Percentiles rank a stretch among this genome's conserved stretches.
phyloP scores from a whole-genome alignment of 2,329 filamentous ascomycete species.

The Fusarium fracticaudum region DNA sequence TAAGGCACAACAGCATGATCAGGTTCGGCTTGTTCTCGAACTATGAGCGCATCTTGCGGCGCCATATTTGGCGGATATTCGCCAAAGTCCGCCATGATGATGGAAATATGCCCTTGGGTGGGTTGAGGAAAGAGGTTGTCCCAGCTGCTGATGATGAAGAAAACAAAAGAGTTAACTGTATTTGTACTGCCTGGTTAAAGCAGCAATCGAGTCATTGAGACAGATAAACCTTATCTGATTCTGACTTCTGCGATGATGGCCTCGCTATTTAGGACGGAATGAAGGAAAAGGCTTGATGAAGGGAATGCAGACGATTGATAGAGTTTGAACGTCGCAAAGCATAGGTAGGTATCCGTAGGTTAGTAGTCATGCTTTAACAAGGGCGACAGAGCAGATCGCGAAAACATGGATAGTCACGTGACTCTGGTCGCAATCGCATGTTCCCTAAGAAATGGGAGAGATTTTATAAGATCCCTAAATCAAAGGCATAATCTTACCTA shows the following conservation, averaged over 20 bases:
- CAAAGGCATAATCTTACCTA: not conserved
- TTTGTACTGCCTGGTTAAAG: not conserved
- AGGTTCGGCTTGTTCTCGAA: slow-evolving; percentile 62
- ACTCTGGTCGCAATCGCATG: slow-evolving; percentile 22
- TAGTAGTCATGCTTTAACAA: not conserved
- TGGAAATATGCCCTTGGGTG: not conserved
- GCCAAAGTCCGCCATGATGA: slow-evolving; percentile 67
- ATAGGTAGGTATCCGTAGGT: not conserved
- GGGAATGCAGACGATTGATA: not conserved
- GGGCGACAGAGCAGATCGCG: slow-evolving; percentile 20
- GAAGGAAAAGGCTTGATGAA: not conserved
- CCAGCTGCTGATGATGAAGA: not conserved
- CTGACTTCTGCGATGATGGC: not conserved
- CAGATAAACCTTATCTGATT: not conserved
- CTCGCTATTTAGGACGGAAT: not conserved
- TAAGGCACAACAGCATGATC: slow-evolving; percentile 71
- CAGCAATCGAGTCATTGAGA: not conserved
- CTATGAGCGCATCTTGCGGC: slow-evolving; percentile 70
- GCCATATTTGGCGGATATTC: slow-evolving; percentile 74
- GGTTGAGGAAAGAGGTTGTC: not conserved
- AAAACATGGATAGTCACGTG: slow-evolving; percentile 28
- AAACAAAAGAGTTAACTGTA: not conserved
- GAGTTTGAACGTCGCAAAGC: slow-evolving; percentile 20
- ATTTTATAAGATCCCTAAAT: not conserved
- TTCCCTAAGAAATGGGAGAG: not conserved